phyloP scores from a whole-genome alignment of 2,329 filamentous ascomycete genomes.

The Seiridium unicorne region DNA sequence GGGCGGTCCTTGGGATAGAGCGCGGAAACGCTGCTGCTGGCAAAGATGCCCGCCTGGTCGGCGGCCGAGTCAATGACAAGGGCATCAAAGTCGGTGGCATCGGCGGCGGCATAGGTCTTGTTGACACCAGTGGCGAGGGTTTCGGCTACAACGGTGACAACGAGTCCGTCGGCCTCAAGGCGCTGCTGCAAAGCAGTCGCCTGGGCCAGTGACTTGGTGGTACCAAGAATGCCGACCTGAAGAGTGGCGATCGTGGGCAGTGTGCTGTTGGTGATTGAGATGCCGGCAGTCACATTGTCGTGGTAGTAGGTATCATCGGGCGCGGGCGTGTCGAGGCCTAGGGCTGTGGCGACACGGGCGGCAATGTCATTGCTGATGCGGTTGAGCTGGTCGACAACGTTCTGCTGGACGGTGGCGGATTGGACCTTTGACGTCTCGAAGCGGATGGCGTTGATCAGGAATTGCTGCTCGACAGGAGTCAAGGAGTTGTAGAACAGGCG shows the following conservation, averaged over 20 bases:
- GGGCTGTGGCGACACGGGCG: conserved; percentile 57
- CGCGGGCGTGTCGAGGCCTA: conserved; percentile 57
- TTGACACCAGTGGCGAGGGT: conserved; percentile 51
- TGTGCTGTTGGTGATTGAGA: conserved; percentile 58
- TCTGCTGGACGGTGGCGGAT: conserved; percentile 57
- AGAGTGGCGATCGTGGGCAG: conserved; percentile 62
- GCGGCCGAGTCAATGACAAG: conserved; percentile 59
- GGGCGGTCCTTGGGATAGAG: conserved; percentile 65
- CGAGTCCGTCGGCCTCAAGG: conserved; percentile 50
- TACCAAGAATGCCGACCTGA: conserved; percentile 62
- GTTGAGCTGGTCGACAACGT: conserved; percentile 69
- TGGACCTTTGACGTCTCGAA: conserved; percentile 65
- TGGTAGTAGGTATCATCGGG: conserved; percentile 67
- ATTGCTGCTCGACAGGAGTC: conserved; percentile 63
- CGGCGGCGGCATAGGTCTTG: conserved; percentile 63
- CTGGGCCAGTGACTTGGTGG: conserved; percentile 41
- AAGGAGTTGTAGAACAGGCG: conserved; percentile 75
- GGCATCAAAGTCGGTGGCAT: conserved; percentile 61
- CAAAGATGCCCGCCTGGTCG: conserved; percentile 46
- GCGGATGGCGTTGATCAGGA: conserved; percentile 70
- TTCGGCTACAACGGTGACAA: conserved; percentile 61
- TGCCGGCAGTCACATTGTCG: conserved; percentile 60
- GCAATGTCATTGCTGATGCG: conserved; percentile 66
- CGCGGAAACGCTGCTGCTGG: conserved; percentile 38
- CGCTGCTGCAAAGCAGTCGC: conserved; percentile 48